Conservation (phyloP, 495 filamentous ascomycete species). For the Lasiosphaeriaceae sp. region DNA sequence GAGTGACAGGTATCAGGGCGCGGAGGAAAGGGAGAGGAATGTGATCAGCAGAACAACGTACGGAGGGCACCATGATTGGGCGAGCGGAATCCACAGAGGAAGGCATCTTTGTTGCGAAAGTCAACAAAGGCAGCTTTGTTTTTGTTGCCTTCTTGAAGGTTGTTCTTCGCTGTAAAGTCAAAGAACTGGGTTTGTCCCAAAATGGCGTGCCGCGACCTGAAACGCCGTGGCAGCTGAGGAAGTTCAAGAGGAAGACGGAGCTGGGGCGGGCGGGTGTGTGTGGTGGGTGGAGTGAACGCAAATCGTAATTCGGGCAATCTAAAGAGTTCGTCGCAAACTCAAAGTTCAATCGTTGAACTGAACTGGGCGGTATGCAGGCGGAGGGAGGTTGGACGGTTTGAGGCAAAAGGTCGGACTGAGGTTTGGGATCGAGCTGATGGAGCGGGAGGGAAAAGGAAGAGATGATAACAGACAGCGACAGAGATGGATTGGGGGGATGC, state of each 20-base stretch:
- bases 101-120: constrained; percentile 43
- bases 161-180: neutral
- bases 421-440: no score
- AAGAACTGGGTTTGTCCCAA: neutral
- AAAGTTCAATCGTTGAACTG: neutral
- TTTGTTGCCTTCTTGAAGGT: neutral
- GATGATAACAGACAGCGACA: neutral
- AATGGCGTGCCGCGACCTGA: neutral
- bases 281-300: neutral
- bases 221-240: neutral
- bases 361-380: neutral
- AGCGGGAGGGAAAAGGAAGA: neutral
- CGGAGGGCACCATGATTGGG: constrained; percentile 73
- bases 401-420: no score
- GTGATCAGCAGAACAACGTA: constrained; percentile 40
- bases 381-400: no score
- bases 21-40: constrained; percentile 5
- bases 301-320: neutral
- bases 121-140: neutral
- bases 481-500: neutral
- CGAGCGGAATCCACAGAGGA: constrained; percentile 67
- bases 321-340: neutral
- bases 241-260: neutral
- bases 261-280: neutral
- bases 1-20: constrained; percentile 9